A percentile compares a stretch with the other conserved stretches of the same genome.
Evolutionary conservation across 2,329 filamentous ascomycete species (phyloP).

Genomic region (Aaosphaeria pasadenensis): DNA sequence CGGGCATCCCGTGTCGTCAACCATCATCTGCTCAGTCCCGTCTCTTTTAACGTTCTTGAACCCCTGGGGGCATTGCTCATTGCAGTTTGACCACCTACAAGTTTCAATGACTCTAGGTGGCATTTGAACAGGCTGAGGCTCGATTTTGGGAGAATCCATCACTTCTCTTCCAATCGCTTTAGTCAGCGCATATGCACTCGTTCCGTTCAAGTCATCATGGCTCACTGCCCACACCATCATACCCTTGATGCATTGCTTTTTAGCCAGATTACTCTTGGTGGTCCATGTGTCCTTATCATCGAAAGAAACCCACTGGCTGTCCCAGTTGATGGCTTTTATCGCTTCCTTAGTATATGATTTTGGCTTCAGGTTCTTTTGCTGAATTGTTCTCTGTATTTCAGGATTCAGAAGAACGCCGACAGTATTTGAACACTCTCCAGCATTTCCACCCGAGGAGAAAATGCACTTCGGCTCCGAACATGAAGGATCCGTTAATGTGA

Average conservation of each 20-base stretch:
- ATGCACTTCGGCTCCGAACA: conserved; percentile 20
- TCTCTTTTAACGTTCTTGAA: neutral
- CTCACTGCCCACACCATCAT: conserved; percentile 8
- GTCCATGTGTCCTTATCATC: conserved; percentile 38
- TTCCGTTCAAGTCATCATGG: conserved; percentile 1
- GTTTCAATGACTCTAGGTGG: neutral
- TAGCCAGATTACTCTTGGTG: conserved; percentile 32
- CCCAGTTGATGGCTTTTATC: conserved; percentile 33
- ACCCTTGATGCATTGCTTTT: conserved; percentile 29
- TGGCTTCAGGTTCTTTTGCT: conserved; percentile 13
- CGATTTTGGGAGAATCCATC: neutral
- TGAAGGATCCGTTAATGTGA: conserved; percentile 15
- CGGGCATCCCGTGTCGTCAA: neutral
- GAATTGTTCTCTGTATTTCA: conserved; percentile 37
- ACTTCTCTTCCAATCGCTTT: neutral
- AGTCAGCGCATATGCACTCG: neutral
- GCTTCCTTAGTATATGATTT: conserved; percentile 22
- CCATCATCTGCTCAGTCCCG: neutral
- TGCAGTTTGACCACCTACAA: neutral
- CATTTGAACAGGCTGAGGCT: neutral
- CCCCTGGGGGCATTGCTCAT: neutral
- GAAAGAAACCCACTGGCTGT: conserved; percentile 40
- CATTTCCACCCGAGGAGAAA: conserved; percentile 12
- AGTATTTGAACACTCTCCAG: conserved; percentile 19
- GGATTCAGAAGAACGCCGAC: conserved; percentile 30